Evolutionary conservation across 2,329 filamentous ascomycete genomes (phyloP).

Genomic region (Colletotrichum liaoningense): DNA sequence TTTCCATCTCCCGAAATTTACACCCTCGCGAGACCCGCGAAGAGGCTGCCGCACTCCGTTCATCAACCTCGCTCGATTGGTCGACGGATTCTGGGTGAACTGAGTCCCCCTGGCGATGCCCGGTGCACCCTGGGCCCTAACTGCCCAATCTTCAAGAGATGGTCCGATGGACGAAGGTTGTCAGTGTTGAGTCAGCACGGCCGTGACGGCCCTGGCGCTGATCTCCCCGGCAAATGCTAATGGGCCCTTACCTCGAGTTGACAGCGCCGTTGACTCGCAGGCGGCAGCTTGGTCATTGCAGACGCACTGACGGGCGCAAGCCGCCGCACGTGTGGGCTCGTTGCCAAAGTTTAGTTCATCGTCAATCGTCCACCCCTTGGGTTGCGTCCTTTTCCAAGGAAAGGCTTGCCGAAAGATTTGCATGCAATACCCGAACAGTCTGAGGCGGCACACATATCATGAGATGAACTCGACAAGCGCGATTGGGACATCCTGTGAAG

Average conservation of each 20-base stretch:
- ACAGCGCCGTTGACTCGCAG: slow-evolving; percentile 35
- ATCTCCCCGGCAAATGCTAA: slow-evolving; percentile 29
- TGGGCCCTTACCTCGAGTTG: slow-evolving; percentile 12
- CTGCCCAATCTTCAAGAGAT: slow-evolving; percentile 19
- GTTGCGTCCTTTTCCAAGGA: slow-evolving; percentile 21
- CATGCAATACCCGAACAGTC: slow-evolving; percentile 18
- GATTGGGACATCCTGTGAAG: slow-evolving; percentile 20
- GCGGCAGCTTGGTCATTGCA: slow-evolving; percentile 6
- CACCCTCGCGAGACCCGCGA: slow-evolving; percentile 16
- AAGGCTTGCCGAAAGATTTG: slow-evolving; percentile 20
- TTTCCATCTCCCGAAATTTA: slow-evolving; percentile 14
- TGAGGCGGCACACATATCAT: slow-evolving; percentile 9
- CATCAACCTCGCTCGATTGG: slow-evolving; percentile 17
- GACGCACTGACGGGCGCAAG: slow-evolving; percentile 30
- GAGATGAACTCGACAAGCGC: slow-evolving; percentile 25
- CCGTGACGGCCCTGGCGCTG: slow-evolving; percentile 24
- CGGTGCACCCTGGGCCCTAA: neutral
- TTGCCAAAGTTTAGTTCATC: slow-evolving; percentile 27
- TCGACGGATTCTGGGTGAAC: neutral
- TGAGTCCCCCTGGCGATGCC: neutral
- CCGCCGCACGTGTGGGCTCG: slow-evolving; percentile 25
- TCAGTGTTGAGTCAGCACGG: slow-evolving; percentile 34
- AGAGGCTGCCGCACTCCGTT: slow-evolving; percentile 4
- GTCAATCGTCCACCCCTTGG: slow-evolving; percentile 12
- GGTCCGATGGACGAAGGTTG: slow-evolving; percentile 16